Evolutionary conservation across 2,329 filamentous ascomycete species (phyloP).

Genomic region (Nemania sp.): DNA sequence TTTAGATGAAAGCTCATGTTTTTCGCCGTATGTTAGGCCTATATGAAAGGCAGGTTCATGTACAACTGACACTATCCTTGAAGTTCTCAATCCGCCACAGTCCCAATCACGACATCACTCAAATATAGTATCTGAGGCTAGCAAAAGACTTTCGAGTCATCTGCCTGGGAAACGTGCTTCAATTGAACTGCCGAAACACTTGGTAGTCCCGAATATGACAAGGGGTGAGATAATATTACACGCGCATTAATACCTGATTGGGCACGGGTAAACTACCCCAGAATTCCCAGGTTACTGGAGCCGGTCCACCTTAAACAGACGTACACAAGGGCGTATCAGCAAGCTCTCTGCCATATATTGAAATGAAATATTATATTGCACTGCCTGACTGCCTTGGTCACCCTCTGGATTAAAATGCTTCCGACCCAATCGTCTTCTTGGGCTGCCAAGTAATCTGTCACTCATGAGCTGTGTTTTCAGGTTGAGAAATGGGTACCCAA

Average conservation of each 20-base stretch:
- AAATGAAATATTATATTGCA: neutral
- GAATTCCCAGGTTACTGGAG: slow-evolving; percentile 10
- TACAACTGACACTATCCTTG: too few species aligned
- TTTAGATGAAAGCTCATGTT: too few species aligned
- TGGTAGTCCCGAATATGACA: neutral
- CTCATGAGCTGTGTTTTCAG: slow-evolving; percentile 1
- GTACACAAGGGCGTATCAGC: neutral
- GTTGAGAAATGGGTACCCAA: slow-evolving; percentile 3
- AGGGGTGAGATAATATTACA: too few species aligned
- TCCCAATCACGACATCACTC: too few species aligned
- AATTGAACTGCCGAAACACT: slow-evolving; percentile 18
- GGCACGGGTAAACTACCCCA: slow-evolving; percentile 22
- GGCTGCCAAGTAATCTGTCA: slow-evolving; percentile 8
- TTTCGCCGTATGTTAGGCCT: too few species aligned
- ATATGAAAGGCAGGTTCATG: too few species aligned
- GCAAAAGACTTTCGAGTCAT: neutral
- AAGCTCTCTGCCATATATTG: slow-evolving; percentile 3
- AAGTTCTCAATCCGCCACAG: too few species aligned
- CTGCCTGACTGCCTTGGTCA: neutral
- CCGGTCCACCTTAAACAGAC: slow-evolving; percentile 3
- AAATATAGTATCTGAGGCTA: neutral
- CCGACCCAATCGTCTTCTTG: slow-evolving; percentile 1
- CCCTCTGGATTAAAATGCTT: slow-evolving; percentile 8
- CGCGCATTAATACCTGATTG: slow-evolving; percentile 8
- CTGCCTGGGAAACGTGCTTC: neutral